phyloP scores from a whole-genome alignment of 129 eudicot species.

The Mikania micrantha region DNA sequence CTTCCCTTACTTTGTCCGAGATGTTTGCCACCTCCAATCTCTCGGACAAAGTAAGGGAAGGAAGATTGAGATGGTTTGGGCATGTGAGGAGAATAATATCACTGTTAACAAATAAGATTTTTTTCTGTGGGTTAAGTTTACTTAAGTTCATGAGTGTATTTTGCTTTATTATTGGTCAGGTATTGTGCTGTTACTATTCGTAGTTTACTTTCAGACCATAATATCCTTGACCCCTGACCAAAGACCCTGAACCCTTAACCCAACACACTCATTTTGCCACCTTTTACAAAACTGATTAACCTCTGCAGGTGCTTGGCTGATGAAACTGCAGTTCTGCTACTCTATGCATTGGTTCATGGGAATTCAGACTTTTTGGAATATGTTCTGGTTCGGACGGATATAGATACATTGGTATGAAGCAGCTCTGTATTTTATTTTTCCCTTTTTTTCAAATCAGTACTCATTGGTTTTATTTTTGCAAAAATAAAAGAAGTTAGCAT shows the following conservation, averaged over 20 bases:
- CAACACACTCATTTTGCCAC: background rate
- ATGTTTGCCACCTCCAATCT: too few species aligned
- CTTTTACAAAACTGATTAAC: constrained; percentile 21
- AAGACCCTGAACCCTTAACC: background rate
- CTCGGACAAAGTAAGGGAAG: too few species aligned
- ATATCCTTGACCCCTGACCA: background rate
- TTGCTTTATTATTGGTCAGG: background rate
- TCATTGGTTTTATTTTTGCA: background rate
- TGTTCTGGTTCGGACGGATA: constrained; percentile 91
- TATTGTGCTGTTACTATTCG: constrained; percentile 2
- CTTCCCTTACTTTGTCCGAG: too few species aligned
- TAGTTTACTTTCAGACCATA: background rate
- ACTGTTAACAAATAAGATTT: background rate
- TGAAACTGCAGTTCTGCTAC: constrained; percentile 80
- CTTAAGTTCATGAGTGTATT: background rate
- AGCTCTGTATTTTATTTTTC: background rate
- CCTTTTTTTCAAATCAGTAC: background rate
- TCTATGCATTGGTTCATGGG: constrained; percentile 83
- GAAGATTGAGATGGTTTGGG: too few species aligned
- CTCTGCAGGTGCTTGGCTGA: constrained; percentile 77
- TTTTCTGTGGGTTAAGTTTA: background rate
- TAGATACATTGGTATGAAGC: constrained; percentile 86
- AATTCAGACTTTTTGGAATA: constrained; percentile 88
- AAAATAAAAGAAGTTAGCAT: background rate
- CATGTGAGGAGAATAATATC: too few species aligned